Percentiles rank a stretch among this genome's conserved stretches.
Evolutionary conservation across 148 eudicot species (phyloP).

Genomic region (Rhododendron molle): DNA sequence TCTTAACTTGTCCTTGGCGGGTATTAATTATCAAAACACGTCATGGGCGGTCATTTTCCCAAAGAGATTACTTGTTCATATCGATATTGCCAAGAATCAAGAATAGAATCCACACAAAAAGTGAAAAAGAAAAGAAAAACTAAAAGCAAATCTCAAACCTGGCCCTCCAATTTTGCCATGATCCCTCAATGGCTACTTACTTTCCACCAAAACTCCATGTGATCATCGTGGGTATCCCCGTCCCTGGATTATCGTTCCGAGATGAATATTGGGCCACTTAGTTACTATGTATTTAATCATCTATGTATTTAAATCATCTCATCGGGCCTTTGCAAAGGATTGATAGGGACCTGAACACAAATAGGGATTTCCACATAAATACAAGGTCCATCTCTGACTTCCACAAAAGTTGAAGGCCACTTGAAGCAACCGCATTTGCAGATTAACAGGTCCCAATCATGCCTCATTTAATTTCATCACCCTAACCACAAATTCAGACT

Average conservation of each 20-base stretch:
- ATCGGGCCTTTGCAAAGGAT: slow-evolving; percentile 68
- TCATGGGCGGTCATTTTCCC: too few relatives aligned
- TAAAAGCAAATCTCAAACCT: slow-evolving; percentile 32
- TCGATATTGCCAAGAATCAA: neutral
- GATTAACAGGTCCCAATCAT: neutral
- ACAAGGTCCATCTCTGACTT: neutral
- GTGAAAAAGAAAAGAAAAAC: neutral
- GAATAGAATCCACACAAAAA: neutral
- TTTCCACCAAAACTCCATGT: slow-evolving; percentile 72
- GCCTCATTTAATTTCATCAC: neutral
- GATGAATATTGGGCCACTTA: slow-evolving; percentile 47
- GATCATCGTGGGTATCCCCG: slow-evolving; percentile 70
- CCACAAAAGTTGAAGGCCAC: neutral
- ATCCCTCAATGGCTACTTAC: slow-evolving; percentile 67
- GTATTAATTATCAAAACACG: too few relatives aligned
- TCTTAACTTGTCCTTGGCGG: too few relatives aligned
- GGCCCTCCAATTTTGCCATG: slow-evolving; percentile 88
- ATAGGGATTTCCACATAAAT: too few relatives aligned
- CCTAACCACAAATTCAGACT: neutral
- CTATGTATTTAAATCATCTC: slow-evolving; percentile 49
- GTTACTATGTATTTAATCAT: slow-evolving; percentile 40
- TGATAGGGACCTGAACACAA: slow-evolving; percentile 47
- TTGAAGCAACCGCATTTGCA: neutral
- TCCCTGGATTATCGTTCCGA: slow-evolving; percentile 41
- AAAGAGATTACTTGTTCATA: neutral